Conservation (phyloP, 2,329 filamentous ascomycete genomes). For the Cercospora sesami region DNA sequence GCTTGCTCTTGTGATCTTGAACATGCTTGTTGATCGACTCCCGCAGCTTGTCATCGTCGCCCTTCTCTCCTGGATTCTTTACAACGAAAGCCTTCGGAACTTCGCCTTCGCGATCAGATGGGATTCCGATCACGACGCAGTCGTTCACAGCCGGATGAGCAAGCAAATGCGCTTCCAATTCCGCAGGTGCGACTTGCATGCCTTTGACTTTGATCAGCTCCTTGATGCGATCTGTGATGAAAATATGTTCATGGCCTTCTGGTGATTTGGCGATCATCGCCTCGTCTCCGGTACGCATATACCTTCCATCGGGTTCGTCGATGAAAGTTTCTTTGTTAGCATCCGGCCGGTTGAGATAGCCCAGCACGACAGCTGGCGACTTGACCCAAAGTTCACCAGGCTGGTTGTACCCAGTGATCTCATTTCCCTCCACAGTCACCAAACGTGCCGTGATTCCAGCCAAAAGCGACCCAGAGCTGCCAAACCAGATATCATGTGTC, state of each 20-base stretch:
- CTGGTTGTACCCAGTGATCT: constrained; percentile 69
- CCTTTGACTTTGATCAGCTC: constrained; percentile 61
- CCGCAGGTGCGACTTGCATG: constrained; percentile 78
- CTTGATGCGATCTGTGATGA: constrained; percentile 80
- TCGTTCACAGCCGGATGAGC: constrained; percentile 74
- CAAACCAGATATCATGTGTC: constrained; percentile 65
- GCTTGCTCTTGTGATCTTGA: constrained; percentile 60
- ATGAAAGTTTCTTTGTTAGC: constrained; percentile 73
- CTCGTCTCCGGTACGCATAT: constrained; percentile 78
- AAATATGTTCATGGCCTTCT: constrained; percentile 73
- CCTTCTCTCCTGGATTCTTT: constrained; percentile 53
- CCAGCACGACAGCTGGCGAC: constrained; percentile 72
- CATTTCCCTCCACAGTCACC: constrained; percentile 65
- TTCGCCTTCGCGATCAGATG: constrained; percentile 62
- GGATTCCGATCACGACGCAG: constrained; percentile 74
- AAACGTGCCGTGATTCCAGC: constrained; percentile 66
- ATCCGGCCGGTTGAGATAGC: constrained; percentile 83
- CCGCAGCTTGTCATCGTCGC: constrained; percentile 51
- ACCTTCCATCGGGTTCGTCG: constrained; percentile 60
- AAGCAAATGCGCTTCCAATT: constrained; percentile 77
- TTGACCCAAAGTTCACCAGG: constrained; percentile 81
- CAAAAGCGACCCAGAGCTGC: constrained; percentile 70
- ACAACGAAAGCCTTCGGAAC: constrained; percentile 65
- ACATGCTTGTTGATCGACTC: constrained; percentile 59
- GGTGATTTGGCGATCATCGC: constrained; percentile 66